Evolutionary conservation across 345 rosid species (phyloP).

Genomic region (Pistacia integerrima): DNA sequence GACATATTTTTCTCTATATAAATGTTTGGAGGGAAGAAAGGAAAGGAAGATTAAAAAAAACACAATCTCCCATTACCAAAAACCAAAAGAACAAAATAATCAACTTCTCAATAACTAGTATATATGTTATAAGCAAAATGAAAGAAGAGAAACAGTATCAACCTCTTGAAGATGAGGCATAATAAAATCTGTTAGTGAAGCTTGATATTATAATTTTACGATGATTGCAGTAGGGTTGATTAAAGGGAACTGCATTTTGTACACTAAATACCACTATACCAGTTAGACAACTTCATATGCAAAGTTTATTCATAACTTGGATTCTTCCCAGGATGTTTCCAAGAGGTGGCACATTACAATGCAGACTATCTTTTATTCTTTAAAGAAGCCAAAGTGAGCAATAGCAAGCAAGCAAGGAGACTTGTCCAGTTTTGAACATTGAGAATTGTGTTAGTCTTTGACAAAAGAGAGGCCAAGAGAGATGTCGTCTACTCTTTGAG

Average conservation of each 20-base stretch:
- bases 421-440: too few species aligned
- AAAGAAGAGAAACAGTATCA: not conserved
- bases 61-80: not conserved
- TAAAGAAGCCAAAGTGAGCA: too few species aligned
- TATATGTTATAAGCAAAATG: not conserved
- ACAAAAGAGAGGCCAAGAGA: not conserved
- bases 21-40: not conserved
- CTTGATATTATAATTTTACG: too few species aligned
- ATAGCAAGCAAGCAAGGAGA: not conserved
- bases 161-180: too few species aligned
- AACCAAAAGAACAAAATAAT: not conserved
- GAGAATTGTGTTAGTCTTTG: too few species aligned
- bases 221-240: too few species aligned
- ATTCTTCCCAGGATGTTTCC: not conserved
- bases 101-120: not conserved
- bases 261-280: too few species aligned
- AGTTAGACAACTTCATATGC: too few species aligned
- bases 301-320: too few species aligned
- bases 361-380: not conserved
- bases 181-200: too few species aligned
- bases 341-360: not conserved
- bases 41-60: not conserved
- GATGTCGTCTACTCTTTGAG: not conserved
- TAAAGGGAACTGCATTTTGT: too few species aligned
- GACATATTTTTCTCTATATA: not conserved